Percentiles rank a stretch among this genome's conserved stretches.
Conservation (phyloP, 2,329 filamentous ascomycete species). For the Botrytis byssoidea region DNA sequence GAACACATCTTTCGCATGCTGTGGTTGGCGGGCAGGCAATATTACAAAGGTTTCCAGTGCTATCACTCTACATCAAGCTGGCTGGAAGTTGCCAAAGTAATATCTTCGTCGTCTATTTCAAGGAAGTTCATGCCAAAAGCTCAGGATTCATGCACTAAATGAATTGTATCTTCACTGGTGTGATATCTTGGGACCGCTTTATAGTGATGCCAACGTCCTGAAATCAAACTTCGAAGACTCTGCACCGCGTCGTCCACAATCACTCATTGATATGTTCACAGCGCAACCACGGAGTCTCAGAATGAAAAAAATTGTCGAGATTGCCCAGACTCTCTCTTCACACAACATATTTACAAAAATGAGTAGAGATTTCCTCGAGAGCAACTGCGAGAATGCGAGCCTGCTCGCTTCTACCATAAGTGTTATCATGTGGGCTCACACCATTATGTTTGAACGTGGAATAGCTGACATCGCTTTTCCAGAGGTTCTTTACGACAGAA, state of each 20-base stretch:
- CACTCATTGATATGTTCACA: too few relatives aligned
- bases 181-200: not conserved
- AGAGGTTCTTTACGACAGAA: too few relatives aligned
- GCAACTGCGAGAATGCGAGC: fast-evolving
- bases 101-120: too few relatives aligned
- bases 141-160: not conserved
- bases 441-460: fast-evolving
- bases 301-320: too few relatives aligned
- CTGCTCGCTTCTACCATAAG: too few relatives aligned
- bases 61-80: not conserved
- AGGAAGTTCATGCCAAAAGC: not conserved
- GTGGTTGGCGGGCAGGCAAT: not conserved
- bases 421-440: too few relatives aligned
- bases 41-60: not conserved
- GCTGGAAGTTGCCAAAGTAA: not conserved
- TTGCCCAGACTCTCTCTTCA: too few relatives aligned
- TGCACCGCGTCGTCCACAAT: too few relatives aligned
- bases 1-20: not conserved
- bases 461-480: too few relatives aligned
- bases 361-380: fast-evolving
- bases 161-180: not conserved
- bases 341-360: too few relatives aligned
- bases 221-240: too few relatives aligned
- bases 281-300: too few relatives aligned
- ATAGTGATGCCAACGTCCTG: not conserved